phyloP scores from a whole-genome alignment of 2,329 filamentous ascomycete species.

The Pseudogymnoascus sp. region DNA sequence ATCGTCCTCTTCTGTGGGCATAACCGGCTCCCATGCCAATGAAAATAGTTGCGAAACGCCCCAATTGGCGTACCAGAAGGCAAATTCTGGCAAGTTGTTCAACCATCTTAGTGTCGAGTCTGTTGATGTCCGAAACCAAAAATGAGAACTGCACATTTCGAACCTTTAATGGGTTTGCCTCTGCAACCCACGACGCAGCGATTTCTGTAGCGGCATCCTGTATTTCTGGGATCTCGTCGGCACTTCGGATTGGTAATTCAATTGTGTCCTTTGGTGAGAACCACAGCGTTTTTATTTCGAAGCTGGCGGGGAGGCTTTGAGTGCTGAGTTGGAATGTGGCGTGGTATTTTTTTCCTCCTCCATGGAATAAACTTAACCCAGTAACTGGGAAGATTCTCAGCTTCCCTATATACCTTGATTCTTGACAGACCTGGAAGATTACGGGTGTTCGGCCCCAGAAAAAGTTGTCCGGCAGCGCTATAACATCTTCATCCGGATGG shows the following conservation, averaged over 20 bases:
- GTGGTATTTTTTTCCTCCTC: neutral
- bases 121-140: neutral
- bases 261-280: conserved; percentile 1
- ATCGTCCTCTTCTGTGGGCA: neutral
- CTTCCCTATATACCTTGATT: conserved; percentile 1
- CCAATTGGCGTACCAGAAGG: neutral
- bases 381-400: neutral
- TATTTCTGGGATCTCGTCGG: neutral
- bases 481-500: neutral
- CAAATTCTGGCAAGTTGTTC: neutral
- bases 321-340: neutral
- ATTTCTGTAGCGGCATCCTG: neutral
- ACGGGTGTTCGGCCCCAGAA: neutral
- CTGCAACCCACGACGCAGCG: neutral
- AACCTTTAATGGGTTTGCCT: neutral
- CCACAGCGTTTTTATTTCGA: neutral
- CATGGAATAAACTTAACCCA: neutral
- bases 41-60: neutral
- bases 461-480: neutral
- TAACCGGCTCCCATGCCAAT: neutral
- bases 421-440: neutral
- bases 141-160: neutral
- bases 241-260: neutral
- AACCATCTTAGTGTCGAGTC: neutral
- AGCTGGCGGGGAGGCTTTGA: neutral